Base-by-base conservation (phyloP, 805 yeast species). In the Candida sphagnicola region DNA sequence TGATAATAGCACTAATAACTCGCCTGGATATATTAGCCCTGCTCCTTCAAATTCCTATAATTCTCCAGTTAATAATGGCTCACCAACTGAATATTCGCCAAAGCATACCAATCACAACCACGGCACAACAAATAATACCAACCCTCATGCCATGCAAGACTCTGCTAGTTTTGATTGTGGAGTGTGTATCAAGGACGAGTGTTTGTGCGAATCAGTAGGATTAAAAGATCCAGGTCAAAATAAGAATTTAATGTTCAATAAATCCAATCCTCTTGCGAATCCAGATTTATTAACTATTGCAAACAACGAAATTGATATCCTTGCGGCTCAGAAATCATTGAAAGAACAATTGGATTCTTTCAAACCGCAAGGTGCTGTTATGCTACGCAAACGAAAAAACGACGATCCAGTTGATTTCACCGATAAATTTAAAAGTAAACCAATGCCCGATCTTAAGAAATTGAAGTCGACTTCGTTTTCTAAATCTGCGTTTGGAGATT, bases 341-440 rank as follows among this genome's bases (percentile, higher is more conserved):
- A 64, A 65, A 43, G 64, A 61, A 23, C 49, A 64, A n/a, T 47
- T 75, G 30, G 58, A 62, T 2, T 51, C 62, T 13, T 73, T 81
- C 47, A 68, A 70, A 41, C 87, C 90, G 6, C 67, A 74, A 71
- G 74, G 79, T 12, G 85, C 91, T 0, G 91, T 84, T 1, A 75
- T 85, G 1, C 62, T 82, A 43, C 65, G 68, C 23, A 62, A 70
- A 36, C 60, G 58, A 38, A 51, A 62, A 29, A 52, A 55, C 34
- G 40, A 47, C 26, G 38, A 40, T 12, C 28, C 34, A 18, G 61
- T 72, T 34, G 88, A 82, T 59, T 78, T 78, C 58, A 80, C 87
- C 4, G 51, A 59, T n/a, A 56, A 64, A 35, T 67, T 62, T 65
- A 59, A 60, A 44, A 46, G 48, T 50, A 65, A 52, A 40, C 57